Conservation (phyloP, 1,284 basidiomycete genomes). For the Boletus sp. region DNA sequence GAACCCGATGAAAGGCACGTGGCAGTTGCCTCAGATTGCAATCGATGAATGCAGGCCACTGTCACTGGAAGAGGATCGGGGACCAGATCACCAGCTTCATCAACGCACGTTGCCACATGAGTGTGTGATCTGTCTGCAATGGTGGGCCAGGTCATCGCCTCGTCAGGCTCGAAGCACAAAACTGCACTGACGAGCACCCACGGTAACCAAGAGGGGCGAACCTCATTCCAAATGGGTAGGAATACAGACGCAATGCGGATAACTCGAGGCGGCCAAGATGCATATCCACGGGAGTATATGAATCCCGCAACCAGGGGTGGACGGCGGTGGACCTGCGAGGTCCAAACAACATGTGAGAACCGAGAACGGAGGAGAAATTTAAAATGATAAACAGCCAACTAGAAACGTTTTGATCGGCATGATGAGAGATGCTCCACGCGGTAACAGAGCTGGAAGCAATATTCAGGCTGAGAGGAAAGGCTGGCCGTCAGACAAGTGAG, state of each 20-base stretch:
- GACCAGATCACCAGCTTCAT: background rate
- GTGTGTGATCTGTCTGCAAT: background rate
- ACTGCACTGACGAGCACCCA: conserved; percentile 1
- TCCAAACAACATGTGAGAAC: conserved; percentile 4
- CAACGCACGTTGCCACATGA: background rate
- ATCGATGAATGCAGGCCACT: conserved; percentile 2
- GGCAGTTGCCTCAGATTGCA: conserved; percentile 1
- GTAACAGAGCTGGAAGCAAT: background rate
- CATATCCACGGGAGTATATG: conserved; percentile 2
- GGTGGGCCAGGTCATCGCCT: conserved; percentile 1
- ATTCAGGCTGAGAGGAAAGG: background rate
- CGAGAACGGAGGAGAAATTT: conserved; percentile 7
- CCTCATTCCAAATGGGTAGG: conserved; percentile 1
- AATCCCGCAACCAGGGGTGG: conserved; percentile 3
- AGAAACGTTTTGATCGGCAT: conserved; percentile 26
- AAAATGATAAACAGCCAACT: conserved; percentile 21
- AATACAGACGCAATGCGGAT: conserved; percentile 17
- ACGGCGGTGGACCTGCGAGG: conserved; percentile 7
- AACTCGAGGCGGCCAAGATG: conserved; percentile 18
- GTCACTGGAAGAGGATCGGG: background rate
- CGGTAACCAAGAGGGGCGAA: conserved; percentile 8
- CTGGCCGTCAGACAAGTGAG: background rate
- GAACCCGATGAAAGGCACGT: conserved; percentile 6
- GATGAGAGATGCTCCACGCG: conserved; percentile 2
- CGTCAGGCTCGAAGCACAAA: conserved; percentile 1